These are phyloP conservation scores for Naganishia friedmannii DNA, from an alignment of 768 basidiomycete genomes.

Conservation along the genomic window DNA sequence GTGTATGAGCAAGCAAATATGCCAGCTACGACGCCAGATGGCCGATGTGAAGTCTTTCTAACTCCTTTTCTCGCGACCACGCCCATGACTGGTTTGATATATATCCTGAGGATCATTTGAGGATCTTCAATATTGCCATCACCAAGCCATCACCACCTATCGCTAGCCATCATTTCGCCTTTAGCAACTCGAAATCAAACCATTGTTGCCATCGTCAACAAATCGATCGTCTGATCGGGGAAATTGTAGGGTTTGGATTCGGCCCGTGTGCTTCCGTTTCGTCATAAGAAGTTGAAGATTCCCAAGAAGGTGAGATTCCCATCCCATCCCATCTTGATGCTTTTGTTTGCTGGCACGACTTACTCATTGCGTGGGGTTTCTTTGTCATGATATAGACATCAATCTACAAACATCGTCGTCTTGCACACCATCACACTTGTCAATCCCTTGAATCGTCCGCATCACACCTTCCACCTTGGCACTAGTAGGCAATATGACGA, in stretches of 20 bases:
- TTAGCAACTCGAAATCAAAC: neutral
- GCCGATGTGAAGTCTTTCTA: constrained; percentile 19
- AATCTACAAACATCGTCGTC: neutral
- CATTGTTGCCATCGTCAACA: neutral
- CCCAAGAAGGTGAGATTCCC: neutral
- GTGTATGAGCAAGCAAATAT: constrained; percentile 11
- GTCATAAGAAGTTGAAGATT: neutral
- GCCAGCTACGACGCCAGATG: neutral
- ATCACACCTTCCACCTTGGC: neutral
- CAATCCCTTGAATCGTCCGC: neutral
- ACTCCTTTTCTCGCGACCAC: constrained; percentile 15
- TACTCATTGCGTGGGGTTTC: neutral
- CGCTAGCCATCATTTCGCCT: too few relatives aligned
- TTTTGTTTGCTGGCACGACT: neutral
- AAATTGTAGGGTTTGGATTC: neutral
- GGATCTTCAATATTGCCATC: neutral
- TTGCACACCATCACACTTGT: neutral
- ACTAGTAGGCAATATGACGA: neutral
- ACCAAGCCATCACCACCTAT: neutral
- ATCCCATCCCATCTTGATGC: neutral
- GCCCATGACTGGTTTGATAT: constrained; percentile 3
- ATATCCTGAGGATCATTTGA: constrained; percentile 6
- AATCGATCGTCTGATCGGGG: constrained; percentile 16
- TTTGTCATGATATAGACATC: neutral
- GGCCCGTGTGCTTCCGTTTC: neutral